Conservation (phyloP, 192 early-diverging fungal genomes). For the Mortierella alpina region DNA sequence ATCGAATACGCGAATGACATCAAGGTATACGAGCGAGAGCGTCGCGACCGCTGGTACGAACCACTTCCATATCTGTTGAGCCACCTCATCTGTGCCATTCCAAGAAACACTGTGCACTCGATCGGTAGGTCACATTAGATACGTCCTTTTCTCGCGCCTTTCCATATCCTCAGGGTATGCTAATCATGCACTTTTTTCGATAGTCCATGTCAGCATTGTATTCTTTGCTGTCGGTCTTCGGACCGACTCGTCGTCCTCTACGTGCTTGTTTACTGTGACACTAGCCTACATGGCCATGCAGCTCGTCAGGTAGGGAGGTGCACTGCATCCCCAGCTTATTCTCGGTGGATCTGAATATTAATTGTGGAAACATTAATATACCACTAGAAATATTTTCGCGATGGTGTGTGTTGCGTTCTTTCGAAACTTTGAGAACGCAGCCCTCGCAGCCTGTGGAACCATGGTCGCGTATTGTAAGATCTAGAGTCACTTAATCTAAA, state of each 20-base stretch:
- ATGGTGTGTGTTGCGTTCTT: too few relatives aligned
- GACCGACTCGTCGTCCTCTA: slow-evolving; percentile 2
- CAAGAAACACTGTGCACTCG: too few relatives aligned
- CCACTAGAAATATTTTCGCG: too few relatives aligned
- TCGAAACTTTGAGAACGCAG: too few relatives aligned
- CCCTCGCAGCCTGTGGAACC: too few relatives aligned
- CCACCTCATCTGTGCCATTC: slow-evolving; percentile 1
- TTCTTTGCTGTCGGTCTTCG: slow-evolving; percentile 15
- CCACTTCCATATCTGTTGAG: slow-evolving; percentile 9
- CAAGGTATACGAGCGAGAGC: slow-evolving; percentile 19
- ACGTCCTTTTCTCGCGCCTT: too few relatives aligned
- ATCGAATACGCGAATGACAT: neutral
- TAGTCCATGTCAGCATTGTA: slow-evolving; percentile 3
- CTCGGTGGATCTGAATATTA: too few relatives aligned
- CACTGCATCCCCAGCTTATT: neutral
- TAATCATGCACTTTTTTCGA: slow-evolving; percentile 4
- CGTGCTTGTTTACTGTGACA: neutral
- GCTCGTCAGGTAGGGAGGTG: neutral
- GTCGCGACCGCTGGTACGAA: slow-evolving; percentile 8
- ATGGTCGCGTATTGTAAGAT: too few relatives aligned
- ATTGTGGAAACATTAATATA: too few relatives aligned
- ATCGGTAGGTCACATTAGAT: too few relatives aligned
- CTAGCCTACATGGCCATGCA: slow-evolving; percentile 8
- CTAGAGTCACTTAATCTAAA: too few relatives aligned
- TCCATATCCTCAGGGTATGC: neutral